Evolutionary conservation across 805 yeast species (phyloP), one percentile per base, ranked within the genome.

Genomic region (Torulaspora microellipsoides): DNA sequence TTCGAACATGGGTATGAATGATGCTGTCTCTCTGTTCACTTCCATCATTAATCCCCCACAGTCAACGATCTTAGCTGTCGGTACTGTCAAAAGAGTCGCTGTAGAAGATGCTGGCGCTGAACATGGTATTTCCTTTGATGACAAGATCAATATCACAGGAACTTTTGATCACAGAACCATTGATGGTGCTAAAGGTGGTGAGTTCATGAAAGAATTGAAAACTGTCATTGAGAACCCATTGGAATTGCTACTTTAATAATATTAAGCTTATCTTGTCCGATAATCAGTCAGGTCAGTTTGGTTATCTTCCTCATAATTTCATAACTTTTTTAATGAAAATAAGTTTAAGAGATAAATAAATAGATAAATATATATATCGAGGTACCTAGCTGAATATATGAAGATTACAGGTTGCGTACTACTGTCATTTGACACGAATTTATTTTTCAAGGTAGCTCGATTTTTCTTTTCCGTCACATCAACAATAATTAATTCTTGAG

Each of bases 1-100:
- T 64, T 93, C 98, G 54, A 93, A 93, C 83, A 76, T 93, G 77
- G 99, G 99, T 66, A 93, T 93, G 99, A 93, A 93, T 81, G 79
- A 73, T 46, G 98, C 99, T 43, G 97, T 91, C 36, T 76, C 81
- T 53, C 62, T 84, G 65, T 93, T 93, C 81, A 91, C 99, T 27
- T 91, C 99, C 30, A 93, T 93, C 70, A 83, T 93, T 68, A 93
- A 93, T 79, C 98, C 96, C 51, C 99, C 99, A 42, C 99, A 91
- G 72, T 77, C 90, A 40, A 82, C 96, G 39, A 93, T 93, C 61
- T 71, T 93, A 59, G 99, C 99, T 50, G 78, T 93, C 57, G 96
- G 96, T 60, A 91, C 99, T 31, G 81, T 83, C 48, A 88, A 85
- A 67, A 88, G 87, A 75, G 84, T 80, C 64, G 96, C 98, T 44